Conservation (phyloP, 768 basidiomycete genomes). For the Rhizopogon rudus region DNA sequence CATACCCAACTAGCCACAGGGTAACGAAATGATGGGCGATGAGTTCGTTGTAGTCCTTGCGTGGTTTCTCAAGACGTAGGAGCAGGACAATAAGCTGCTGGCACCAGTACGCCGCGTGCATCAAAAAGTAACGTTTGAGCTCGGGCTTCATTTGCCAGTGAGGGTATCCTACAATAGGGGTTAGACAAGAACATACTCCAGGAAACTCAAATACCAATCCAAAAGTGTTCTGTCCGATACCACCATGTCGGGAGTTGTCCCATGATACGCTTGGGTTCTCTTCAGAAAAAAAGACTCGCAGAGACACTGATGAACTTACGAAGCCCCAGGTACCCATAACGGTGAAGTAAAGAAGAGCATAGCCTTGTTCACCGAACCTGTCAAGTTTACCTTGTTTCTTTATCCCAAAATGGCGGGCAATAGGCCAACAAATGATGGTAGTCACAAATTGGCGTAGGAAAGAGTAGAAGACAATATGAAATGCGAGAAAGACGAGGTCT, state of each 20-base stretch:
- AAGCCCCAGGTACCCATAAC: slow-evolving; percentile 70
- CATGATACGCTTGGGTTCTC: slow-evolving; percentile 68
- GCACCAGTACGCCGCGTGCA: slow-evolving; percentile 92
- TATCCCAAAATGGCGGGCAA: slow-evolving; percentile 71
- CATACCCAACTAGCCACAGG: slow-evolving; percentile 87
- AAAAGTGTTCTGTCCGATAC: slow-evolving; percentile 80
- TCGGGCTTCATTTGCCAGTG: slow-evolving; percentile 82
- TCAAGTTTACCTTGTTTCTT: slow-evolving; percentile 61
- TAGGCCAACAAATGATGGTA: slow-evolving; percentile 55
- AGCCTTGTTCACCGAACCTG: slow-evolving; percentile 89
- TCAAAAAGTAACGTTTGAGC: slow-evolving; percentile 89
- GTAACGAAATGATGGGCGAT: slow-evolving; percentile 91
- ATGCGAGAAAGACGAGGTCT: slow-evolving; percentile 77
- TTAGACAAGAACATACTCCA: neutral
- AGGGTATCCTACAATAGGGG: slow-evolving; percentile 61
- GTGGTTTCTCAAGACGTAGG: slow-evolving; percentile 86
- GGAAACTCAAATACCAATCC: slow-evolving; percentile 51
- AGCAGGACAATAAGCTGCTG: slow-evolving; percentile 88
- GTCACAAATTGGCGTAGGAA: slow-evolving; percentile 77
- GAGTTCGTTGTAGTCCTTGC: slow-evolving; percentile 86
- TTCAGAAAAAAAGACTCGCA: neutral
- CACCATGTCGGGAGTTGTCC: slow-evolving; percentile 75
- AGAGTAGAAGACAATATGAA: slow-evolving; percentile 86
- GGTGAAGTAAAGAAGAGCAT: slow-evolving; percentile 78
- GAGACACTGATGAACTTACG: slow-evolving; percentile 42